Percentiles rank a stretch among this genome's conserved stretches.
Evolutionary conservation across 139 green algal genomes (phyloP).

Genomic region (Eudorina sp.): DNA sequence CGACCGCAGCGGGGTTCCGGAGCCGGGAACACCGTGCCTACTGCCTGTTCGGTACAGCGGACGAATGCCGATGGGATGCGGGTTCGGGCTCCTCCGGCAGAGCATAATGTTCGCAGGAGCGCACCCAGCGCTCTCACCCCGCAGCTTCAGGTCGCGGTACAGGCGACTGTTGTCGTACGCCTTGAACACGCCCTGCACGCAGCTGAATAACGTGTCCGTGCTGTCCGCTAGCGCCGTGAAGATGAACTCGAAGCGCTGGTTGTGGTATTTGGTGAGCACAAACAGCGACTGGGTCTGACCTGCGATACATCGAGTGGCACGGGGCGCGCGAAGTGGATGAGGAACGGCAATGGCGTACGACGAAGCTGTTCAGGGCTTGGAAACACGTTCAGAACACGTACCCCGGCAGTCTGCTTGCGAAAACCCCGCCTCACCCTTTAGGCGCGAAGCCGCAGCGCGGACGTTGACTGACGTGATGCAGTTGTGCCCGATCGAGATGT

Average conservation of each 20-base stretch:
- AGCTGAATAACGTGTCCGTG: slow-evolving; percentile 58
- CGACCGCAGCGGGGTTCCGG: too few relatives aligned
- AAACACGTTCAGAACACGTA: too few relatives aligned
- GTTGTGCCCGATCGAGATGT: slow-evolving; percentile 76
- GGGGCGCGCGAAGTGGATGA: background rate
- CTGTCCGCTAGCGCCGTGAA: slow-evolving; percentile 65
- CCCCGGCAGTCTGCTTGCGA: too few relatives aligned
- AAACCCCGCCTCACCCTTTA: slow-evolving; percentile 75
- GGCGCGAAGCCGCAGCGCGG: slow-evolving; percentile 54
- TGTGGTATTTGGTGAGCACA: slow-evolving; percentile 72
- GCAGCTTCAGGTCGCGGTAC: slow-evolving; percentile 79
- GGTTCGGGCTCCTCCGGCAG: too few relatives aligned
- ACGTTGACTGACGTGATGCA: slow-evolving; percentile 71
- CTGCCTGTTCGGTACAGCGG: too few relatives aligned
- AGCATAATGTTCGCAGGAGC: too few relatives aligned
- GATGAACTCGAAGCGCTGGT: slow-evolving; percentile 82
- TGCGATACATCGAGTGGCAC: slow-evolving; percentile 13
- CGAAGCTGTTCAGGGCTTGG: background rate
- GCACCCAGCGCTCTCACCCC: too few relatives aligned
- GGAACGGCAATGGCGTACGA: background rate
- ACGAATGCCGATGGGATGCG: too few relatives aligned
- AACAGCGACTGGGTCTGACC: slow-evolving; percentile 65
- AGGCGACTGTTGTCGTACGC: slow-evolving; percentile 79
- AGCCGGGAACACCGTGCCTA: too few relatives aligned
- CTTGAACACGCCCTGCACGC: slow-evolving; percentile 69